A percentile compares a stretch with the other conserved stretches of the same genome.
Conservation (phyloP, 2,329 filamentous ascomycete species). For the Dothideomycetes sp. region DNA sequence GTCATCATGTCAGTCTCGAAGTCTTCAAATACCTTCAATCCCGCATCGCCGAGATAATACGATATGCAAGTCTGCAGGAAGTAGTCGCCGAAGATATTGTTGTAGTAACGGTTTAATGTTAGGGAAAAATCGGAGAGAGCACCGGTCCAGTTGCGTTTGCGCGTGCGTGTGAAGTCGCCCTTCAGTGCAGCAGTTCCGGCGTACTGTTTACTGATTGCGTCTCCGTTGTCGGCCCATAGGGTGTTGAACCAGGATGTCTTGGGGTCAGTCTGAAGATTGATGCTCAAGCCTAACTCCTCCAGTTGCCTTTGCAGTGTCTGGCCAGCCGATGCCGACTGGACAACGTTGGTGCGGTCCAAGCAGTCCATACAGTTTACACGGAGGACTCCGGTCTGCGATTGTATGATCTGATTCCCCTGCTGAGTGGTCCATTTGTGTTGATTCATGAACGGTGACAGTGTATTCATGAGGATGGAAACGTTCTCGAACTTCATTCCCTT, state of each 20-base stretch:
- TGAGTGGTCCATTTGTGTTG: conserved; percentile 60
- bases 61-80: conserved; percentile 94
- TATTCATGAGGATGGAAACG: conserved; percentile 66
- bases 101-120: conserved; percentile 68
- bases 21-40: conserved; percentile 76
- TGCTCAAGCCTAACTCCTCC: conserved; percentile 61
- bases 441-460: conserved; percentile 55
- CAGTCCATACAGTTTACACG: conserved; percentile 99
- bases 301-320: conserved; percentile 73
- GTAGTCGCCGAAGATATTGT: conserved; percentile 94
- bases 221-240: conserved; percentile 94
- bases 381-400: conserved; percentile 62
- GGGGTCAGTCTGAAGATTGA: conserved; percentile 64
- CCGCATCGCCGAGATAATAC: conserved; percentile 82
- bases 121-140: conserved; percentile 85
- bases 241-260: conserved; percentile 90
- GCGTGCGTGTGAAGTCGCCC: conserved; percentile 87
- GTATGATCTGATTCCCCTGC: conserved; percentile 29
- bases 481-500: conserved; percentile 98
- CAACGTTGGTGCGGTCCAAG: conserved; percentile 88
- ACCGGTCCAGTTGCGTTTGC: conserved; percentile 81
- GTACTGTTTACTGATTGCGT: conserved; percentile 91
- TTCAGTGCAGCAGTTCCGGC: conserved; percentile 93
- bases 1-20: conserved; percentile 92
- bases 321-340: conserved; percentile 82